Evolutionary conservation across 2,329 filamentous ascomycete species (phyloP), one percentile per base, ranked within the genome.

Genomic region (Aspergillus arachidicola): DNA sequence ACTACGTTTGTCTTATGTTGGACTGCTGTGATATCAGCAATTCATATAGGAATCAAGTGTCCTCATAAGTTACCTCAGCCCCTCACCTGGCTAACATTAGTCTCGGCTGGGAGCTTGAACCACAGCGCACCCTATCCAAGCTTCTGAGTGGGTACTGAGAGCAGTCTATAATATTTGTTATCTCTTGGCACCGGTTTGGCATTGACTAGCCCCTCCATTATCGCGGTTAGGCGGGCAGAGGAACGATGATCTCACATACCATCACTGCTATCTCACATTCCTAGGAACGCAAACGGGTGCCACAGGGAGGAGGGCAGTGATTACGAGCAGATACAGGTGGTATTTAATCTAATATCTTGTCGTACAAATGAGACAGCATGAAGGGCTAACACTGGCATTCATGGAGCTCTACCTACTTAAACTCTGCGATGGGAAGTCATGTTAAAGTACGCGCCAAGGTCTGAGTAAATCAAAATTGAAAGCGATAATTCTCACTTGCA

Each of bases 401-500:
- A 41, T 41, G 7, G 6, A 41, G 38, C 16, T 41, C 38, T 41
- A 41, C 23, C n/a, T n/a, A n/a, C n/a, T n/a, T n/a, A n/a, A n/a
- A n/a, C n/a, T n/a, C n/a, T n/a, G n/a, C n/a, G n/a, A n/a, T 23
- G 3, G 3, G 3, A 23, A 23, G 23, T 23, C 23, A 23, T 23
- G 23, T 3, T 23, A 3, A 23, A 23, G 23, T 23, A 23, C 23
- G 23, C 23, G 23, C 23, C 23, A 23, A 23, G 23, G 23, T 23
- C 23, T 23, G 3, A 23, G 23, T 23, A 23, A 23, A 23, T 23
- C 3, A 23, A 23, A 23, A 3, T 23, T 23, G 2, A 23, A 23
- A 23, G 1, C 23, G 3, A 23, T 14, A n/a, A 4, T 2, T 41
- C 1, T n/a, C 7, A n/a, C 38, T 9, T n/a, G 9, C 0, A 41